Evolutionary conservation across 2,329 filamentous ascomycete species (phyloP), one percentile per base, ranked within the genome.

Genomic region (Lasiodiplodia sp.): DNA sequence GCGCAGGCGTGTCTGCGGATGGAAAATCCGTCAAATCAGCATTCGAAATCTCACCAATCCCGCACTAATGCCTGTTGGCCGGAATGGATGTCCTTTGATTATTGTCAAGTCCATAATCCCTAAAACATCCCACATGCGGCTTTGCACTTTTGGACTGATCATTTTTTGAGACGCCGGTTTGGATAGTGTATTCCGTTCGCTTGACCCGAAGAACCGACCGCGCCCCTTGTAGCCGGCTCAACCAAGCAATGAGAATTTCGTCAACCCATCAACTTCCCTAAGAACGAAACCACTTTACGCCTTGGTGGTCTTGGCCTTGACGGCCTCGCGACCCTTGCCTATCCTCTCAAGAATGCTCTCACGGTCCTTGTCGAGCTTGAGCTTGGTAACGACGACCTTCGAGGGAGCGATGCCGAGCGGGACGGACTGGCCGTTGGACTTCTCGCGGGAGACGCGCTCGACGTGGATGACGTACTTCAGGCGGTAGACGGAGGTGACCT

Each of bases 341-440:
- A 92, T 93, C 85, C 93, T 90, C 86, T 93, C 92, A 77, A 96
- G 87, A 81, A 96, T 96, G 82, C 86, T 86, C 88, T 96, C 92
- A 77, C 93, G 91, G 86, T 96, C 92, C 74, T 96, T 95, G 89
- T 96, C 92, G 80, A 97, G 88, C 92, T 98, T 97, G 84, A 98
- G 89, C 90, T 97, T 97, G 87, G 91, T 97, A 88, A 99, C 92
- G 87, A 97, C 91, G 77, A 97, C 93, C 86, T 98, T 98, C 86
- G 92, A 96, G 80, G 96, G 91, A 86, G 95, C 92, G 85, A 99
- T 91, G 84, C 93, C 93, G 81, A 98, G 88, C 73, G 95, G 95
- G 69, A 98, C 94, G 82, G 90, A 92, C 88, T 97, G 94, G 86
- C 96, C 95, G 83, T 94, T 96, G 83, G 89, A 92, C 92, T 99